Base-by-base conservation (phyloP, 805 yeast genomes). In the Wickerhamiella spandovensis region DNA sequence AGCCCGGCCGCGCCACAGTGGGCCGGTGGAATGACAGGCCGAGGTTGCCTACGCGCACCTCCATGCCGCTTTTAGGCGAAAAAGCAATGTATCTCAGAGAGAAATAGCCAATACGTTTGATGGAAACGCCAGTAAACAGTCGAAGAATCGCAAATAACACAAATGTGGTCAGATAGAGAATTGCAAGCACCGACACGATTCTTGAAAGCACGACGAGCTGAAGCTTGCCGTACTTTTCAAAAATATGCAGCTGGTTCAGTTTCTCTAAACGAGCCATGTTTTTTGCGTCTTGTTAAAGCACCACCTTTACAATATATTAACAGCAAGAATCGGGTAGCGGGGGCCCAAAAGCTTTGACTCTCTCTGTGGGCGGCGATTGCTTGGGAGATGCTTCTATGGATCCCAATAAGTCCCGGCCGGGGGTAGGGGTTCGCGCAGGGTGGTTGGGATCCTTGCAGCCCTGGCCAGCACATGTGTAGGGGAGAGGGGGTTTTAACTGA, bases 61-160 rank as follows among this genome's bases (percentile, higher is more conserved):
- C 62, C 18, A 67, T 47, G 24, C 72, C 72, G 5, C 64, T 58
- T 38, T 54, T 55, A 6, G 68, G 66, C 7, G 64, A 54, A 43
- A 63, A 59, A 1, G 66, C 54, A 24, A 69, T 58, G 52, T 67
- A 65, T 23, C 70, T 58, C n/a, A 69, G 54, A 18, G 66, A 63
- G 50, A 69, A 58, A 56, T 69, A 69, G 39, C 73, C 73, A 15
- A 69, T 59, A 17, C 73, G 64, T 54, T 66, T 68, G 54, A 69
- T 65, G 25, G 71, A 67, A 44, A 69, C 55, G 25, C 73, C 73
- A 2, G 72, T 67, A 53, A 67, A 59, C 21, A 68, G 54, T 13
- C 72, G 62, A 18, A 69, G 53, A 37, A 67, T 52, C 18, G 72
- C 72, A 48, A 69, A 64, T 20, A 66, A 44, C 48, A 64, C 64